Evolutionary conservation across 495 filamentous ascomycete species (phyloP).

Genomic region (Aspergillus steynii): DNA sequence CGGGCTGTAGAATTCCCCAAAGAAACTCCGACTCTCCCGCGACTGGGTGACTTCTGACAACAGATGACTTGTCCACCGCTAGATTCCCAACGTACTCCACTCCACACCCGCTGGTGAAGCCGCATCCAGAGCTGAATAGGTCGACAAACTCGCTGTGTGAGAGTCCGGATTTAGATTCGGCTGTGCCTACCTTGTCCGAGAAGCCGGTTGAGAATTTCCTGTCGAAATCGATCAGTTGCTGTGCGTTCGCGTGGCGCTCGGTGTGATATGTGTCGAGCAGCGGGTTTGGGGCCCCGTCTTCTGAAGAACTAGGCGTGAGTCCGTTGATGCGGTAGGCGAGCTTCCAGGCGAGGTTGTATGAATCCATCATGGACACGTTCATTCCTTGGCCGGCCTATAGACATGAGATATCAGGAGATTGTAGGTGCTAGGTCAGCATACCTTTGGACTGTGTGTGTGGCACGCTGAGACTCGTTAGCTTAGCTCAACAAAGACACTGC

Average conservation of each 20-base stretch:
- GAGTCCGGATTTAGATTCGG: slow-evolving; percentile 25
- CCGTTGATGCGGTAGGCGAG: slow-evolving; percentile 69
- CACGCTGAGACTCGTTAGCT: slow-evolving; percentile 24
- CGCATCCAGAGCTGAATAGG: slow-evolving; percentile 37
- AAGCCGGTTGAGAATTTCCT: slow-evolving; percentile 52
- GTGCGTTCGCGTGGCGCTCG: slow-evolving; percentile 2
- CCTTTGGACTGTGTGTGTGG: slow-evolving; percentile 72
- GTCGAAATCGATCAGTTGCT: slow-evolving; percentile 10
- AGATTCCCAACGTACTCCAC: slow-evolving; percentile 43
- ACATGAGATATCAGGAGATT: neutral
- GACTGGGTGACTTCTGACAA: slow-evolving; percentile 23
- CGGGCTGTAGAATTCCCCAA: slow-evolving; percentile 37
- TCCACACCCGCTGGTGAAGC: slow-evolving; percentile 46
- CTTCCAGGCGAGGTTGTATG: slow-evolving; percentile 84
- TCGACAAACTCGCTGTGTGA: slow-evolving; percentile 52
- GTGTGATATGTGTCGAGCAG: slow-evolving; percentile 5
- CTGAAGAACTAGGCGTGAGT: slow-evolving; percentile 35
- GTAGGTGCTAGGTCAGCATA: slow-evolving; percentile 6
- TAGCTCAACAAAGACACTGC: neutral
- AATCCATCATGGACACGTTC: slow-evolving; percentile 86
- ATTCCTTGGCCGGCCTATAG: slow-evolving; percentile 78
- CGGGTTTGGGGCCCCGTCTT: neutral
- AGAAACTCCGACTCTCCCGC: slow-evolving; percentile 37
- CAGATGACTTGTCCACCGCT: slow-evolving; percentile 24
- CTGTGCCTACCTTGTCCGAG: slow-evolving; percentile 40